These are phyloP conservation scores for Mycena sanguinolenta DNA, from an alignment of 768 basidiomycete genomes.

Conservation along the genomic window DNA sequence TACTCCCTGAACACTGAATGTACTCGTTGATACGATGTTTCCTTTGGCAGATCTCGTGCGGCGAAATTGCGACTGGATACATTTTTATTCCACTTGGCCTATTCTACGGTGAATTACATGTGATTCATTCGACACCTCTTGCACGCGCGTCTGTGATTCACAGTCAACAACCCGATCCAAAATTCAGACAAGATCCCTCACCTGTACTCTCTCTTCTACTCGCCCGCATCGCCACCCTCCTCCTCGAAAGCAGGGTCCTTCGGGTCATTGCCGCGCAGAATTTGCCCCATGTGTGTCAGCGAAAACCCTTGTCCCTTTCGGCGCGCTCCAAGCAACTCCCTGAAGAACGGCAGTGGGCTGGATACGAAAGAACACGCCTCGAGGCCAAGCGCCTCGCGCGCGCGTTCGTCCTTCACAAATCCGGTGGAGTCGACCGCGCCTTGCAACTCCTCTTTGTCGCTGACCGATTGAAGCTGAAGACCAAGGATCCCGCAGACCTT, in stretches of 20 bases:
- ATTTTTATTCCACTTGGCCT: too few relatives aligned
- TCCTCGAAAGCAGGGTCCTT: conserved; percentile 21
- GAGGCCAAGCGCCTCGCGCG: conserved; percentile 8
- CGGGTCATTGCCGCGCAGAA: conserved; percentile 25
- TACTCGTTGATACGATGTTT: too few relatives aligned
- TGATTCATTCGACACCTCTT: too few relatives aligned
- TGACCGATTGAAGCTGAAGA: conserved; percentile 14
- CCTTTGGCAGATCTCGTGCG: too few relatives aligned
- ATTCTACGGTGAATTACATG: too few relatives aligned
- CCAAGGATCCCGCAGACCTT: conserved; percentile 18
- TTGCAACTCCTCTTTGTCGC: neutral
- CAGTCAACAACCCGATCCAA: neutral
- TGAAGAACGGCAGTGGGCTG: conserved; percentile 22
- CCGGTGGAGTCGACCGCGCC: conserved; percentile 11
- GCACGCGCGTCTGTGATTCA: too few relatives aligned
- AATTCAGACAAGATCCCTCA: neutral
- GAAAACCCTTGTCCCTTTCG: conserved; percentile 25
- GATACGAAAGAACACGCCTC: conserved; percentile 5
- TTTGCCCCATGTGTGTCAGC: conserved; percentile 27
- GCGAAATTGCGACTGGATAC: too few relatives aligned
- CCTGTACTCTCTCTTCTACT: neutral
- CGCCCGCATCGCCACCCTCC: neutral
- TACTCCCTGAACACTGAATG: too few relatives aligned
- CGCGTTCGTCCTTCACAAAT: neutral
- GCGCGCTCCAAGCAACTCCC: conserved; percentile 11